These are phyloP conservation scores for Populus tremula DNA, from an alignment of 345 rosid species.

Conservation along the genomic window DNA sequence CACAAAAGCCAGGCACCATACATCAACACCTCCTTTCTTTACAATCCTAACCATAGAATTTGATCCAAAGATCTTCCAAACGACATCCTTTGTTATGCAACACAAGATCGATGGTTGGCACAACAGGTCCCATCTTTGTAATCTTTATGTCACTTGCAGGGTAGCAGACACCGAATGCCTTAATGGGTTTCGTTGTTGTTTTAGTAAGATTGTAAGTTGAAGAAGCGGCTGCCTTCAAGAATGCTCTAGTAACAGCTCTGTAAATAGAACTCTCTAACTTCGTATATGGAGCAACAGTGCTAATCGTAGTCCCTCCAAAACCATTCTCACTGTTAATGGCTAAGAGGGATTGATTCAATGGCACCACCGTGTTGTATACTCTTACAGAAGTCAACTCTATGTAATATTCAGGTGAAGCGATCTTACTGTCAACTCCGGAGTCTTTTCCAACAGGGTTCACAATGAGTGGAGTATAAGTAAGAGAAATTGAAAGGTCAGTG, in stretches of 20 bases:
- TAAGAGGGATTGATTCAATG: constrained; percentile 1
- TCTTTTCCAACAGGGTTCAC: constrained; percentile 9
- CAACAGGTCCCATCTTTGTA: not conserved
- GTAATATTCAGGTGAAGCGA: constrained; percentile 29
- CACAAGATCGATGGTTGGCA: constrained; percentile 10
- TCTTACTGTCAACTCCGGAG: not conserved
- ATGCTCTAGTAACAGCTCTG: constrained; percentile 20
- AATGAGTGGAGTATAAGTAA: constrained; percentile 17
- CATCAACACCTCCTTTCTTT: not conserved
- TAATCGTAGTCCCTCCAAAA: constrained; percentile 25
- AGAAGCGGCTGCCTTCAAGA: not conserved
- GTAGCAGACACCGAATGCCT: constrained; percentile 1
- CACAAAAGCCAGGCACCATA: constrained; percentile 7
- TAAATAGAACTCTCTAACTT: constrained; percentile 24
- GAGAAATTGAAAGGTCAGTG: not conserved
- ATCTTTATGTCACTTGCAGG: not conserved
- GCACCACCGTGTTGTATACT: constrained; percentile 10
- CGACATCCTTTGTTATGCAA: not conserved
- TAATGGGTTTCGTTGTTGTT: not conserved
- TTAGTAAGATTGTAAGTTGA: not conserved
- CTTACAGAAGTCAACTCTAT: constrained; percentile 3
- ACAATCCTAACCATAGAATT: not conserved
- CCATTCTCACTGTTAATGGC: not conserved
- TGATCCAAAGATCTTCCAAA: not conserved
- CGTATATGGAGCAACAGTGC: constrained; percentile 31